Evolutionary conservation across 2,329 filamentous ascomycete species (phyloP), one percentile per base, ranked within the genome.

Genomic region (Neopestalotiopsis rosae): DNA sequence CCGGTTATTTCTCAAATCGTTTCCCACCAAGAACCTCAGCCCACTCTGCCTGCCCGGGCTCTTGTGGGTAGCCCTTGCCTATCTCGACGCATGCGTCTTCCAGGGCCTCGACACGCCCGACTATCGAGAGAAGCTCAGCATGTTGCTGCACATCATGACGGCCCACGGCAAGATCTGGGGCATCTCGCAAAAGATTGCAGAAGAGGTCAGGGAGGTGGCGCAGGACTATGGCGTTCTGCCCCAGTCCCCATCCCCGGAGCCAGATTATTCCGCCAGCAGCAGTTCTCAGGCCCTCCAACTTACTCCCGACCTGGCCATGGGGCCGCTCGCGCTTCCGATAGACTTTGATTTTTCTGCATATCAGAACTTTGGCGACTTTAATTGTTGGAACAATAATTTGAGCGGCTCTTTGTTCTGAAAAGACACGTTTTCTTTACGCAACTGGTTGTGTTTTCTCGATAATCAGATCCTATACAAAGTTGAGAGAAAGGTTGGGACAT

Each of bases 31-130:
- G 56, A 74, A 72, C 59, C 71, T 79, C 42, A 73, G 72, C 20
- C 75, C 78, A 1, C 71, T 75, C 17, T 73, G 76, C 57, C 68
- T 73, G 28, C 70, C 73, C 0, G 74, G 71, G 1, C 68, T 77
- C 2, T 69, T 75, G 12, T 67, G 74, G 28, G 76, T 77, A 7
- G 75, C 75, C 28, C 68, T 78, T 14, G 75, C 76, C 20, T 78
- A 79, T 45, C 70, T 80, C 5, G 78, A 79, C 45, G 77, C 78
- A 2, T 79, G 76, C 61, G 74, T 80, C 4, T 80, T 79, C 65
- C 72, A 76, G 24, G 74, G 76, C n/a, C 63, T 76, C 2, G 77
- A 79, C 67, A 79, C 76, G 2, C 73, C 73, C 10, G 68, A 71
- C n/a, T 73, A 78, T 61, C 72, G 77, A 7, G 78, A 78, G 68